A percentile compares a stretch with the other conserved stretches of the same genome.
Conservation (phyloP, 1,284 basidiomycete genomes). For the Tetrapyrgos nigripes region DNA sequence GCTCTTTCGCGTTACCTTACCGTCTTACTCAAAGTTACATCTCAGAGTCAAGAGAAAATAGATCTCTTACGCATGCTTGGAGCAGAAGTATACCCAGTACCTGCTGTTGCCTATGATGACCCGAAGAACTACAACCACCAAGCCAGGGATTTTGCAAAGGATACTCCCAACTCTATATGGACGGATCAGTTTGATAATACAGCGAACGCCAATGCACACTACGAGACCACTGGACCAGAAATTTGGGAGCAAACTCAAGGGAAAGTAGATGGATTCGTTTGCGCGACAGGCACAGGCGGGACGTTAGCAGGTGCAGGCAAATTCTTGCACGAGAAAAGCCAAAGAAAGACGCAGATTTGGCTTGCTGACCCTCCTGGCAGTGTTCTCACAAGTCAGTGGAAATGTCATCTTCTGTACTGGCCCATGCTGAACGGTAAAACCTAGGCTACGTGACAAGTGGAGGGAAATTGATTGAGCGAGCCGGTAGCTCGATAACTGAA, state of each 20-base stretch:
- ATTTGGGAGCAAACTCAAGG: slow-evolving; percentile 93
- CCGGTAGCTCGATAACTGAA: slow-evolving; percentile 95
- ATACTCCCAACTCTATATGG: slow-evolving; percentile 94
- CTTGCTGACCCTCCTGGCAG: slow-evolving; percentile 97
- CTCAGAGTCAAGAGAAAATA: slow-evolving; percentile 95
- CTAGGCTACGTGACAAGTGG: slow-evolving; percentile 79
- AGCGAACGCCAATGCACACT: slow-evolving; percentile 91
- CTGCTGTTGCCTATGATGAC: slow-evolving; percentile 96
- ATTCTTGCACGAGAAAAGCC: slow-evolving; percentile 86
- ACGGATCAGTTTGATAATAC: slow-evolving; percentile 99
- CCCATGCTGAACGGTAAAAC: not conserved
- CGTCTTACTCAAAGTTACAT: not conserved
- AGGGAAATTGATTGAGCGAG: slow-evolving; percentile 80
- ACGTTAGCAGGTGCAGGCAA: slow-evolving; percentile 92
- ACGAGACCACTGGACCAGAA: slow-evolving; percentile 93
- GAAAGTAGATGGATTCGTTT: slow-evolving; percentile 88
- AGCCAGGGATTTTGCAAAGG: slow-evolving; percentile 86
- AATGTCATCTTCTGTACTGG: not conserved
- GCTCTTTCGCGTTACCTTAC: not conserved
- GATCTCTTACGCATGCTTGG: slow-evolving; percentile 97
- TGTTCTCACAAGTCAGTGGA: slow-evolving; percentile 72
- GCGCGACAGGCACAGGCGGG: slow-evolving; percentile 95
- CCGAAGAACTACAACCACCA: slow-evolving; percentile 99
- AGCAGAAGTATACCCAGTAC: slow-evolving; percentile 95
- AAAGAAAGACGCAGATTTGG: slow-evolving; percentile 88